Conservation (phyloP, 1,139 yeast species). For the Torulaspora pretoriensis region DNA sequence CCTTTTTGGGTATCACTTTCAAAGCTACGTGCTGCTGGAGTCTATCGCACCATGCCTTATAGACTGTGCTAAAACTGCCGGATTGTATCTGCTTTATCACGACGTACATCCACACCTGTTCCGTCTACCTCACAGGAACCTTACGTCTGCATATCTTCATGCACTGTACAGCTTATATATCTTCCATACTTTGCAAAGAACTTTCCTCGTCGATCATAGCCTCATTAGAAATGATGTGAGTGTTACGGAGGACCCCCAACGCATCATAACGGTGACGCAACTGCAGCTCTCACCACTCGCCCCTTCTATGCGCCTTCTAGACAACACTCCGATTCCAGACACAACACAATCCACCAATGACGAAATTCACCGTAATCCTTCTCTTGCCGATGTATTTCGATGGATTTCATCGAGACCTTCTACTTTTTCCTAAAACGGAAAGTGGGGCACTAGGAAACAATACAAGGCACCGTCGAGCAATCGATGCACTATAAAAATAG, state of each 20-base stretch:
- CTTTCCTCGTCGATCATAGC: too few species aligned
- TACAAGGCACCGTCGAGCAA: not conserved
- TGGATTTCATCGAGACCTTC: too few species aligned
- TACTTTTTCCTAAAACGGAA: not conserved
- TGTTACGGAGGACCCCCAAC: too few species aligned
- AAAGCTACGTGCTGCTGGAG: constrained; percentile 28
- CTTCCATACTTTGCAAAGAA: not conserved
- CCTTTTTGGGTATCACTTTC: constrained; percentile 29
- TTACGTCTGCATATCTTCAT: not conserved
- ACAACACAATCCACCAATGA: too few species aligned
- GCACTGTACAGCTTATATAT: not conserved
- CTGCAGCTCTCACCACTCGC: too few species aligned
- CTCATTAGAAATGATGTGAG: too few species aligned
- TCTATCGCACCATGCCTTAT: constrained; percentile 21
- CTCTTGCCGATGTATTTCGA: too few species aligned
- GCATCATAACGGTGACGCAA: too few species aligned
- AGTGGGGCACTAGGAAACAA: not conserved
- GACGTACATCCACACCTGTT: constrained; percentile 16
- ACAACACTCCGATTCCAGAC: too few species aligned
- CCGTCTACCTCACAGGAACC: not conserved
- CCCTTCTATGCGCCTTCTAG: too few species aligned
- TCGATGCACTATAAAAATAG: not conserved
- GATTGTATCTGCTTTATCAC: constrained; percentile 22
- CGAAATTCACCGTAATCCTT: too few species aligned
- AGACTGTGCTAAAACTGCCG: constrained; percentile 29